phyloP scores from a whole-genome alignment of 805 yeast species.

The Candida anglica region DNA sequence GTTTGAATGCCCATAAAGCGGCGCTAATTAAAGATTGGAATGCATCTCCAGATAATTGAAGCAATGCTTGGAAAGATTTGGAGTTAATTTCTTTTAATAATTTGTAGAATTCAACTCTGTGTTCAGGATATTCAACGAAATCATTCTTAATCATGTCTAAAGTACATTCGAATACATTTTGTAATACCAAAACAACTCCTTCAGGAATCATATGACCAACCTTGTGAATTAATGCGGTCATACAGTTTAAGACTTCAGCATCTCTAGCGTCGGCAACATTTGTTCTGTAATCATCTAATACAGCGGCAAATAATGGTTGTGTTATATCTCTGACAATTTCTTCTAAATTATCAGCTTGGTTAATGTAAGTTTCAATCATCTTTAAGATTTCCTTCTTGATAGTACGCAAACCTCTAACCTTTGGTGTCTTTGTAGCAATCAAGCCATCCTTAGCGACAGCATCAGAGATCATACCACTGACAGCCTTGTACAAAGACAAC shows the following conservation, averaged over 20 bases:
- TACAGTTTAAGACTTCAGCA: conserved; percentile 94
- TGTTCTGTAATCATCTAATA: conserved; percentile 80
- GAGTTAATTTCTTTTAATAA: conserved; percentile 81
- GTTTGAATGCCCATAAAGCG: conserved; percentile 97
- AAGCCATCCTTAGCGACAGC: conserved; percentile 77
- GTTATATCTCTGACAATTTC: conserved; percentile 80
- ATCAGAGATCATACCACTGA: conserved; percentile 77
- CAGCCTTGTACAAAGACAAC: conserved; percentile 86
- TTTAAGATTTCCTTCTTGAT: conserved; percentile 91
- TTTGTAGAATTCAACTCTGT: conserved; percentile 93
- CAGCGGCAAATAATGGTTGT: conserved; percentile 78
- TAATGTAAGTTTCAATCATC: conserved; percentile 81
- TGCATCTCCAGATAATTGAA: conserved; percentile 86
- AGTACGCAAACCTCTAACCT: conserved; percentile 92
- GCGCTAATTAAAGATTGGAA: conserved; percentile 90
- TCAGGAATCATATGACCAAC: conserved; percentile 87
- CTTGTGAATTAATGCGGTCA: conserved; percentile 82
- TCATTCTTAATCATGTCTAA: conserved; percentile 93
- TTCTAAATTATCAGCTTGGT: conserved; percentile 81
- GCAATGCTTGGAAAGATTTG: conserved; percentile 79
- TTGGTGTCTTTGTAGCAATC: conserved; percentile 91
- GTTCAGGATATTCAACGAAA: conserved; percentile 96
- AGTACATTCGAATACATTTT: conserved; percentile 90
- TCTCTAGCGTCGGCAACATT: conserved; percentile 97
- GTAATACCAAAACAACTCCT: conserved; percentile 81